These are phyloP conservation scores for Gillenia trifoliata DNA, from an alignment of 306 rosid genomes.

Conservation along the genomic window DNA sequence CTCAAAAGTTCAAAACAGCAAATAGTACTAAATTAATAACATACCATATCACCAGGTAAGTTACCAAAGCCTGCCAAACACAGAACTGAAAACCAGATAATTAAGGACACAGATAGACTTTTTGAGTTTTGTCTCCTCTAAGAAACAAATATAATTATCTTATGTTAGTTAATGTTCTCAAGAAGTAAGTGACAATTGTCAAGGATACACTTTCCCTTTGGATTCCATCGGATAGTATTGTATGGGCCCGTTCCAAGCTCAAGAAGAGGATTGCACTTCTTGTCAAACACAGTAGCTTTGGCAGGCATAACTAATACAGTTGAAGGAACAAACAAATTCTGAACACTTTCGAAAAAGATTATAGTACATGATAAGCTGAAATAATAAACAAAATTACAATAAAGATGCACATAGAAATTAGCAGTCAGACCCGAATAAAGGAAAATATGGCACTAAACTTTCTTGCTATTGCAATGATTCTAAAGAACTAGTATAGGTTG, in stretches of 20 bases:
- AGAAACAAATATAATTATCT: neutral
- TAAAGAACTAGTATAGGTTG: neutral
- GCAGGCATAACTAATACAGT: constrained; percentile 81
- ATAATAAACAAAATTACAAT: neutral
- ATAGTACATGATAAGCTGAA: constrained; percentile 8
- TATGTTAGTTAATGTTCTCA: neutral
- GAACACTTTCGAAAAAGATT: constrained; percentile 3
- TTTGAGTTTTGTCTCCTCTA: too few relatives aligned
- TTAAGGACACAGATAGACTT: constrained; percentile 46
- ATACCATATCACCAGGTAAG: constrained; percentile 95
- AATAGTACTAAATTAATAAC: constrained; percentile 9
- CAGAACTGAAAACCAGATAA: constrained; percentile 48
- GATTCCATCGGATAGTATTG: constrained; percentile 91
- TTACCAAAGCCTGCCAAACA: constrained; percentile 96
- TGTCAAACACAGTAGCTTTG: constrained; percentile 83
- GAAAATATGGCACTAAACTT: neutral
- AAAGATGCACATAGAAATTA: neutral
- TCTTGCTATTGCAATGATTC: neutral
- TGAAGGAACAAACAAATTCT: constrained; percentile 47
- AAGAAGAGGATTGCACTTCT: constrained; percentile 90
- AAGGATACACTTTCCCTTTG: constrained; percentile 88
- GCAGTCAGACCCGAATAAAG: neutral
- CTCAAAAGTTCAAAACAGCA: neutral
- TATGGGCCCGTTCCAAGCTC: constrained; percentile 96
- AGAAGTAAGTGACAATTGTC: neutral